phyloP scores from a whole-genome alignment of 2,329 filamentous ascomycete genomes.

The Escovopsis weberi region DNA sequence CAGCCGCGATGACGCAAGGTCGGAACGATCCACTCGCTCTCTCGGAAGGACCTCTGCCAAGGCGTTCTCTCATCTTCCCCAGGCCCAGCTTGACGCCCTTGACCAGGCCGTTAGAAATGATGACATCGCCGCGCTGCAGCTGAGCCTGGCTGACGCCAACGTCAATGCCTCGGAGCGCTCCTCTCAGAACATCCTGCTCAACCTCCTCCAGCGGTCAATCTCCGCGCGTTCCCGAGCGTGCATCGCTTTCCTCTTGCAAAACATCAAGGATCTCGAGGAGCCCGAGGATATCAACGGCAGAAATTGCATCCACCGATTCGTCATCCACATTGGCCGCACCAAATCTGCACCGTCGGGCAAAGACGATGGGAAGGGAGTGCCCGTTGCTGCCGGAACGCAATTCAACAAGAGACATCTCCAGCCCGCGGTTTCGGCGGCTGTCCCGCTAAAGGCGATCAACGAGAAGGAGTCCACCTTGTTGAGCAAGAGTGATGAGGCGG shows the following conservation, averaged over 20 bases:
- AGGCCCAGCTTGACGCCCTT: constrained; percentile 52
- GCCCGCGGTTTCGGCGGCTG: constrained; percentile 55
- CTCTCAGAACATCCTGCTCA: constrained; percentile 57
- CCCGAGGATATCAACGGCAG: constrained; percentile 86
- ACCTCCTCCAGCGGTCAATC: constrained; percentile 65
- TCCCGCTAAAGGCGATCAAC: constrained; percentile 44
- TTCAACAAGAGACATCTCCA: constrained; percentile 62
- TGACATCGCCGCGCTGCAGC: constrained; percentile 40
- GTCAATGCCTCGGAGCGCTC: constrained; percentile 17
- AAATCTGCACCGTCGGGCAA: constrained; percentile 32
- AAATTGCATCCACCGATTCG: constrained; percentile 82
- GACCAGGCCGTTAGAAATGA: constrained; percentile 60
- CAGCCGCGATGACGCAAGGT: constrained; percentile 59
- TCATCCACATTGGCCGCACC: constrained; percentile 83
- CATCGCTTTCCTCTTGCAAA: constrained; percentile 55
- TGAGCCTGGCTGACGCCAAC: constrained; percentile 43
- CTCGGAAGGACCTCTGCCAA: constrained; percentile 64
- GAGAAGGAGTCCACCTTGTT: constrained; percentile 54
- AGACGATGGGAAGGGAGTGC: constrained; percentile 35
- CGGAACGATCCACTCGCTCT: constrained; percentile 60
- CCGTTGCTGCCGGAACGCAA: constrained; percentile 34
- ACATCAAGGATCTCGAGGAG: constrained; percentile 62
- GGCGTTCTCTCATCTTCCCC: constrained; percentile 57
- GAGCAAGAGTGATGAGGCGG: constrained; percentile 56
- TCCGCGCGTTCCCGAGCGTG: constrained; percentile 53